Evolutionary conservation across 352 stramenopile genomes (phyloP), one percentile per base, ranked within the genome.

Genomic region (Globisporangium canariense): DNA sequence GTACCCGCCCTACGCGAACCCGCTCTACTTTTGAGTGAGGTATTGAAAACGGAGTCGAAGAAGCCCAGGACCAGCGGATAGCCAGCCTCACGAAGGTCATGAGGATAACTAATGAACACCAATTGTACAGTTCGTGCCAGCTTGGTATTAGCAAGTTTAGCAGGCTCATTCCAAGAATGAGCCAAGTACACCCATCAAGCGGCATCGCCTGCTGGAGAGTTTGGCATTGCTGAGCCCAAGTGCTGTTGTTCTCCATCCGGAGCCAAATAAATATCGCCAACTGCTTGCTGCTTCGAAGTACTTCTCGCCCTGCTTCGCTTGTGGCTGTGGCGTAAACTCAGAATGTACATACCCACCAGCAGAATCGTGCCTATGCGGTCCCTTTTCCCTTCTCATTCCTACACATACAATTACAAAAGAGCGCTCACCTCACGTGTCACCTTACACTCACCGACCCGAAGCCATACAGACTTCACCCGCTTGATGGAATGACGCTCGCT

Each of bases 1-100:
- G 16, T 88, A 89, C 61, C 84, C 78, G 10, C 81, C 76, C 3
- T 92, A 90, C 58, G 76, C 79, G 32, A 91, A 88, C 38, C 80
- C 78, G 18, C 62, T 91, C 38, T 88, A 90, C 67, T 90, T 88
- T 41, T 86, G 49, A 80, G 32, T 32, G 22, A 38, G 11, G 43
- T 11, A 4, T 25, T 40, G 8, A 54, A 3, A 9, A 34, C 25
- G 43, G 25, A 28, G 25, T 28, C 25, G 25, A 28, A 2, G 25
- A 28, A 28, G 25, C 25, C 25, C 25, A 28, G 25, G 1, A 28
- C 25, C 25, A 28, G 25, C 25, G 25, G 25, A 28, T 28, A 28
- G 25, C 25, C 1, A 2, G 25, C 2, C 25, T 28, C 25, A 28
- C 25, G 25, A 28, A 28, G 1, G 25, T 28, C 25, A 41, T 41